A percentile compares a stretch with the other conserved stretches of the same genome.
Evolutionary conservation across 495 filamentous ascomycete genomes (phyloP).

Genomic region (Aspergillus biplanus): DNA sequence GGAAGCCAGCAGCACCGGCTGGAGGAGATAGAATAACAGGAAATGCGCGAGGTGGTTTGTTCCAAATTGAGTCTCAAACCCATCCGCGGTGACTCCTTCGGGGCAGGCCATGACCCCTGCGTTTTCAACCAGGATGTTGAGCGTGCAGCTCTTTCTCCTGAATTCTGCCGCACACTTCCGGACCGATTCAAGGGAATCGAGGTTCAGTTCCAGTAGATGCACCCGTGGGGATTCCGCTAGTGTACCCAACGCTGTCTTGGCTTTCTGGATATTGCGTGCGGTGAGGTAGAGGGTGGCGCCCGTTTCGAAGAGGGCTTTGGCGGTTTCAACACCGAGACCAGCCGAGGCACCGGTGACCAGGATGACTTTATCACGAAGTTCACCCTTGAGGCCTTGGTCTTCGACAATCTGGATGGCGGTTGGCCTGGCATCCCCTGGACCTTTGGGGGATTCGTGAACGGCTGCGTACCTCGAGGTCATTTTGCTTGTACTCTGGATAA

Average conservation of each 20-base stretch:
- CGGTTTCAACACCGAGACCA: constrained; percentile 57
- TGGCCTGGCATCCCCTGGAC: constrained; percentile 51
- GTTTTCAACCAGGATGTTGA: constrained; percentile 43
- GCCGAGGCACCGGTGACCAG: constrained; percentile 55
- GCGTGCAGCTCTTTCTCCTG: constrained; percentile 1
- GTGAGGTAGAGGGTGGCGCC: constrained; percentile 53
- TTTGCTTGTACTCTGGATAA: background rate
- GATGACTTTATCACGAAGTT: constrained; percentile 47
- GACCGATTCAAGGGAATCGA: constrained; percentile 21
- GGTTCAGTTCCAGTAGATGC: constrained; percentile 34
- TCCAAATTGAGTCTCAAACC: constrained; percentile 52
- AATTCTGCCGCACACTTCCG: background rate
- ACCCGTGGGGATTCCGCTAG: constrained; percentile 25
- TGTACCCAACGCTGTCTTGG: constrained; percentile 30
- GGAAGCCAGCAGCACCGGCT: constrained; percentile 32
- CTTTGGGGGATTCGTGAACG: background rate
- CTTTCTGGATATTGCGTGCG: constrained; percentile 44
- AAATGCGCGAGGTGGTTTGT: constrained; percentile 58
- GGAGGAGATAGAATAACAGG: constrained; percentile 56
- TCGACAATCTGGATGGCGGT: constrained; percentile 56
- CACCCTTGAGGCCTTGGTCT: constrained; percentile 45
- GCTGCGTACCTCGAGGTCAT: background rate
- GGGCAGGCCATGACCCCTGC: constrained; percentile 38
- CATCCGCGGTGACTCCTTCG: constrained; percentile 44
- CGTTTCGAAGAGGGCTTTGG: constrained; percentile 48